phyloP scores from a whole-genome alignment of 345 rosid genomes.

The Nasturtium officinale region DNA sequence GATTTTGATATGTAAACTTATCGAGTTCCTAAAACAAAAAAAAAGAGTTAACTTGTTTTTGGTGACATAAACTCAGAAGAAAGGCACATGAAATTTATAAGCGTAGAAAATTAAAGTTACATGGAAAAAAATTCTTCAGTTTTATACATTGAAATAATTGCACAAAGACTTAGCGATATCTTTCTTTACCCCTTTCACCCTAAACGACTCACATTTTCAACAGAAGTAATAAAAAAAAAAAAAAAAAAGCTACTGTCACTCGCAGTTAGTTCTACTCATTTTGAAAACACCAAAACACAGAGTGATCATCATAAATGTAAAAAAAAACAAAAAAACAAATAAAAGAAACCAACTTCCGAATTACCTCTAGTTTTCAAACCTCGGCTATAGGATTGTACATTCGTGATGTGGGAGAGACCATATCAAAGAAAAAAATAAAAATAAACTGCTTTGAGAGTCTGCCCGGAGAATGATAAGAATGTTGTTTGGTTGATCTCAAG shows the following conservation, averaged over 20 bases:
- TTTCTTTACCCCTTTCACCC: conserved; percentile 27
- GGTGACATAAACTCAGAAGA: neutral
- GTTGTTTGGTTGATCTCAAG: conserved; percentile 30
- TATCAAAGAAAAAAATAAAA: conserved; percentile 39
- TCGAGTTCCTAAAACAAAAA: no score
- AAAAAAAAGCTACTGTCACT: conserved; percentile 26
- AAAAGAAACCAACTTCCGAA: conserved; percentile 37
- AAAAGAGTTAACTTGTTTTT: neutral
- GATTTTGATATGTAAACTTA: no score
- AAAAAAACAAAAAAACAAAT: neutral
- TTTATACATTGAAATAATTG: conserved; percentile 44
- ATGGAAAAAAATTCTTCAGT: conserved; percentile 22
- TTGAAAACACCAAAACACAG: conserved; percentile 27
- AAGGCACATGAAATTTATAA: conserved; percentile 34
- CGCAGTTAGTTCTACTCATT: conserved; percentile 33
- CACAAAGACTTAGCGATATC: conserved; percentile 30
- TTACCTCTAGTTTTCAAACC: conserved; percentile 40
- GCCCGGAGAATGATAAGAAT: conserved; percentile 43
- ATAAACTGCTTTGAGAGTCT: conserved; percentile 37
- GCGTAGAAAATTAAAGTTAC: conserved; percentile 16
- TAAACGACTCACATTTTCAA: conserved; percentile 30
- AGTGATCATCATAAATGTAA: conserved; percentile 25
- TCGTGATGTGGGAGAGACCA: conserved; percentile 27
- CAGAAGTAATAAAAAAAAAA: neutral
- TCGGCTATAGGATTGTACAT: conserved; percentile 16